A percentile compares a stretch with the other conserved stretches of the same genome.
Evolutionary conservation across 2,329 filamentous ascomycete genomes (phyloP).

Genomic region (Xylariaceae sp.): DNA sequence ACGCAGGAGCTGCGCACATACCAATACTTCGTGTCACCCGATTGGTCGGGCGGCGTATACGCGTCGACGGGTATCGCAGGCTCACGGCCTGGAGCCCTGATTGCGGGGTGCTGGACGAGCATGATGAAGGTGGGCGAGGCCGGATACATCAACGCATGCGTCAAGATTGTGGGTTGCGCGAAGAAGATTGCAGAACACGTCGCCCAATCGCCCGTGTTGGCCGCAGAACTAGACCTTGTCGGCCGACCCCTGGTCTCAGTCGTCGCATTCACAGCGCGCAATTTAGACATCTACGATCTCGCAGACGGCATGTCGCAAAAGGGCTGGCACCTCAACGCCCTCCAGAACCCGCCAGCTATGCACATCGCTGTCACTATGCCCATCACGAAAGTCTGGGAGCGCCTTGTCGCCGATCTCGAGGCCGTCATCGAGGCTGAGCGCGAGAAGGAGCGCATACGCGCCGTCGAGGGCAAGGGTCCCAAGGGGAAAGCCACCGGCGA

Average conservation of each 20-base stretch:
- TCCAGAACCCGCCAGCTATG: conserved; percentile 90
- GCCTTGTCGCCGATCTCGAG: conserved; percentile 76
- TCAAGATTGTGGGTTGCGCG: conserved; percentile 84
- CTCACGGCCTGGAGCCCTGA: conserved; percentile 89
- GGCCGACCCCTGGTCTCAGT: conserved; percentile 90
- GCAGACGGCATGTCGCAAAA: conserved; percentile 83
- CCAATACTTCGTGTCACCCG: conserved; percentile 95
- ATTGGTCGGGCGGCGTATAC: conserved; percentile 96
- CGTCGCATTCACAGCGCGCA: conserved; percentile 82
- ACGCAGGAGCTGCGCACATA: conserved; percentile 78
- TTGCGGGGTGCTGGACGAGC: conserved; percentile 94
- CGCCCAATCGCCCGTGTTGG: conserved; percentile 70
- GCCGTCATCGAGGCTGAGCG: conserved; percentile 73
- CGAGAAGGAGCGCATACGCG: conserved; percentile 78
- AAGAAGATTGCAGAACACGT: conserved; percentile 84
- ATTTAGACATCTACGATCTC: conserved; percentile 88
- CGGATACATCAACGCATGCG: conserved; percentile 87
- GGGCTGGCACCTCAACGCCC: conserved; percentile 95
- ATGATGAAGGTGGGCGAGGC: conserved; percentile 87
- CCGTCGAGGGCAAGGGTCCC: conserved; percentile 70
- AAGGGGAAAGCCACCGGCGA: conserved; percentile 77
- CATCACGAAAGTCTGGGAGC: conserved; percentile 80
- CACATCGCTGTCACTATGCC: conserved; percentile 94
- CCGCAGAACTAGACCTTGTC: conserved; percentile 77
- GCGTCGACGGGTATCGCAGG: conserved; percentile 92